phyloP scores from a whole-genome alignment of 1,284 basidiomycete genomes.

The Sutorius eximius region DNA sequence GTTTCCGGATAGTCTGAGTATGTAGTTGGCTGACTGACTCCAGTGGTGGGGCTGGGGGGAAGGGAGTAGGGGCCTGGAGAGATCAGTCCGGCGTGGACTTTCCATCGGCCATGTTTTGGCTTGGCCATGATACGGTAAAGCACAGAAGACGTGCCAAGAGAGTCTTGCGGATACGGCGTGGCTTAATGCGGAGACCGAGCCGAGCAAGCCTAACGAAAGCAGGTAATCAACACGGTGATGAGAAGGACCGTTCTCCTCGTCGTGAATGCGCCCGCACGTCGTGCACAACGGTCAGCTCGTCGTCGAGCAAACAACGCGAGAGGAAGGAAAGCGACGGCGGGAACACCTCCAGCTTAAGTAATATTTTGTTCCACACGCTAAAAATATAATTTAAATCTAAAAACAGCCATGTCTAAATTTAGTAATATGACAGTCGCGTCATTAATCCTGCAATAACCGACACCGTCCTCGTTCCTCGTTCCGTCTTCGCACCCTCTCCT shows the following conservation, averaged over 20 bases:
- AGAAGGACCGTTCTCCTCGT: neutral
- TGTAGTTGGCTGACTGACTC: too few species aligned
- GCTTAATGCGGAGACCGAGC: conserved; percentile 28
- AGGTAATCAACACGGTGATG: neutral
- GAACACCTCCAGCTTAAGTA: conserved; percentile 30
- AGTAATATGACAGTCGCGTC: neutral
- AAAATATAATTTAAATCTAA: conserved; percentile 15
- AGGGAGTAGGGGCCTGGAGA: neutral
- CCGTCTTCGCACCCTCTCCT: conserved; percentile 44
- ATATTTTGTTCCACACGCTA: conserved; percentile 11
- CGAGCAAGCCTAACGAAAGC: conserved; percentile 3
- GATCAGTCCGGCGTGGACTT: neutral
- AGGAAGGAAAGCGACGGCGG: conserved; percentile 9
- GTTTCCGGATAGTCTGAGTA: too few species aligned
- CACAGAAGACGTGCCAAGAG: conserved; percentile 39
- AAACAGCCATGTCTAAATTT: neutral
- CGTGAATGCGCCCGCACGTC: neutral
- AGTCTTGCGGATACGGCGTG: conserved; percentile 37
- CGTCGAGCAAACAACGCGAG: conserved; percentile 4
- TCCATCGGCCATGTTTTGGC: conserved; percentile 31
- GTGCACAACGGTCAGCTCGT: conserved; percentile 4
- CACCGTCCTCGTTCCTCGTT: conserved; percentile 55
- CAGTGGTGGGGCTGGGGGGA: too few species aligned
- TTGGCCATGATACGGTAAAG: conserved; percentile 34
- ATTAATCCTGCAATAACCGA: conserved; percentile 34